Percentiles rank a stretch among this genome's conserved stretches.
phyloP scores from a whole-genome alignment of 805 yeast genomes.

The Kregervanrija fluxuum region DNA sequence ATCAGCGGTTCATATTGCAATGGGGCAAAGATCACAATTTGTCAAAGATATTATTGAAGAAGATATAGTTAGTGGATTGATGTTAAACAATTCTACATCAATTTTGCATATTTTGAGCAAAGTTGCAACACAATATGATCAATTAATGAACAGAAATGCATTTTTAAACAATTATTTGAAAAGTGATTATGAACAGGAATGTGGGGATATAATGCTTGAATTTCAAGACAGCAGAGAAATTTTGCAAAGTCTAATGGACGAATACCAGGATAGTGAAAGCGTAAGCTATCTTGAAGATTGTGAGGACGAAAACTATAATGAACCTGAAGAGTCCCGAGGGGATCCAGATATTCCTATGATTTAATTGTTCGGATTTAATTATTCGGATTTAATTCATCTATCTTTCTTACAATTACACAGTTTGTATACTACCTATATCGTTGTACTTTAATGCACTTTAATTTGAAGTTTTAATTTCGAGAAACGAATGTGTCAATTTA shows the following conservation, averaged over 20 bases:
- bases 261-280: slow-evolving; percentile 37
- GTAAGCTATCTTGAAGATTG: slow-evolving; percentile 41
- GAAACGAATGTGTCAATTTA: too few relatives aligned
- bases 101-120: slow-evolving; percentile 57
- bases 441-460: too few relatives aligned
- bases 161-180: slow-evolving; percentile 70
- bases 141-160: slow-evolving; percentile 71
- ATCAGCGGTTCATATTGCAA: slow-evolving; percentile 68
- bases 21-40: slow-evolving; percentile 67
- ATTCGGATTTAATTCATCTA: too few relatives aligned
- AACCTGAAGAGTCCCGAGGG: too few relatives aligned
- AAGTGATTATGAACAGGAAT: slow-evolving; percentile 36
- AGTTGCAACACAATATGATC: slow-evolving; percentile 66
- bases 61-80: slow-evolving; percentile 56
- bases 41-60: slow-evolving; percentile 24
- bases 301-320: slow-evolving; percentile 24
- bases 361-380: too few relatives aligned
- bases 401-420: too few relatives aligned
- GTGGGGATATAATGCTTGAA: slow-evolving; percentile 40
- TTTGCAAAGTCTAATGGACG: slow-evolving; percentile 38
- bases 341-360: too few relatives aligned
- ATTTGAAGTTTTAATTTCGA: too few relatives aligned
- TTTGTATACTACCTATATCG: too few relatives aligned
- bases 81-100: slow-evolving; percentile 77
- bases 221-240: slow-evolving; percentile 43